Percentiles rank a stretch among this genome's conserved stretches.
These are phyloP conservation scores for Trichomonascaceae sp. DNA, from an alignment of 1,139 yeast species.

Conservation along the genomic window DNA sequence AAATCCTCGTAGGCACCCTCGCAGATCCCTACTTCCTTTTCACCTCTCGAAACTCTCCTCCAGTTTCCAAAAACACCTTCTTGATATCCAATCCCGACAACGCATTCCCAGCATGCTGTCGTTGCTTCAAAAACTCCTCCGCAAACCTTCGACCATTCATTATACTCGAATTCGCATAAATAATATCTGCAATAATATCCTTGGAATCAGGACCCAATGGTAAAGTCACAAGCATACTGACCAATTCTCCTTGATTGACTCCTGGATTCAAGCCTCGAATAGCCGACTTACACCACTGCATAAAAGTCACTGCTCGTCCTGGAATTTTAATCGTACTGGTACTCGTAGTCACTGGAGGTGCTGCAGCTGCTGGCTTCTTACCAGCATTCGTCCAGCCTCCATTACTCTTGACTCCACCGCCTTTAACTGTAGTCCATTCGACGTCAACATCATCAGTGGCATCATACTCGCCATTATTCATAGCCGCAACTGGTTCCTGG, in stretches of 20 bases:
- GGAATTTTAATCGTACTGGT: slow-evolving; percentile 26
- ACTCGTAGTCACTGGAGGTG: slow-evolving; percentile 15
- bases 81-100: neutral
- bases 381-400: neutral
- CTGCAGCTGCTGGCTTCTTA: neutral
- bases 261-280: slow-evolving; percentile 65
- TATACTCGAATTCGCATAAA: slow-evolving; percentile 82
- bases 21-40: neutral
- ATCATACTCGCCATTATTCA: neutral
- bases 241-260: slow-evolving; percentile 55
- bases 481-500: neutral
- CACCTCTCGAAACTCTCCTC: neutral
- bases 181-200: slow-evolving; percentile 87
- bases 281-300: slow-evolving; percentile 78
- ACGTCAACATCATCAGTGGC: neutral
- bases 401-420: neutral
- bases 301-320: slow-evolving; percentile 49
- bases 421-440: neutral
- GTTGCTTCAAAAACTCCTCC: slow-evolving; percentile 75
- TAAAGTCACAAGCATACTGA: slow-evolving; percentile 72
- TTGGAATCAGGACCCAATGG: slow-evolving; percentile 69
- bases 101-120: slow-evolving; percentile 32
- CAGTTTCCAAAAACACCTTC: neutral
- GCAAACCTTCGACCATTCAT: slow-evolving; percentile 97
- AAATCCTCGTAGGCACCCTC: no score